These are phyloP conservation scores for Globisporangium paddicum DNA, from an alignment of 352 stramenopile species.

Conservation along the genomic window DNA sequence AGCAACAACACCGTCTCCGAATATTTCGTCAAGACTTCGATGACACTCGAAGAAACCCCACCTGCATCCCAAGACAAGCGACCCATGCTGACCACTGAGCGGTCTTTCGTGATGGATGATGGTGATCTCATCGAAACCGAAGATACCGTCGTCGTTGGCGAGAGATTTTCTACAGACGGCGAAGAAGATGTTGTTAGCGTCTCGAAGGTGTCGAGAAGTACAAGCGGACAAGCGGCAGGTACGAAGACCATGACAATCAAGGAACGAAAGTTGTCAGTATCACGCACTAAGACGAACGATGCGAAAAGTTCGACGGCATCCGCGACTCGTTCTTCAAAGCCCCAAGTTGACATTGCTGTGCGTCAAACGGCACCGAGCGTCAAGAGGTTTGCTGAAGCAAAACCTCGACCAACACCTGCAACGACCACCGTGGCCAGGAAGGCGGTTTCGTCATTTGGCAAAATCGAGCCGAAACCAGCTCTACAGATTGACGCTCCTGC, in stretches of 20 bases:
- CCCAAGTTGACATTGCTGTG: background rate
- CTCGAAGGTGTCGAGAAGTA: background rate
- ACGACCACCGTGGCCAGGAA: background rate
- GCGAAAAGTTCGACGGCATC: background rate
- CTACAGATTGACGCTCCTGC: background rate
- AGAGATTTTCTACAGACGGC: conserved; percentile 49
- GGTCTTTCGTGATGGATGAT: conserved; percentile 62
- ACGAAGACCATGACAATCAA: background rate
- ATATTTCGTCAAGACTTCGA: background rate
- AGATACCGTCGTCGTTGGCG: conserved; percentile 56
- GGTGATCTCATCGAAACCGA: conserved; percentile 53
- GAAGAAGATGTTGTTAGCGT: conserved; percentile 39
- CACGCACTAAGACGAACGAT: background rate
- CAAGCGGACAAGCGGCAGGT: background rate
- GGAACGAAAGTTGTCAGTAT: background rate
- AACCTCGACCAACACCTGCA: background rate
- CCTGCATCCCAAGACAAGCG: conserved; percentile 17
- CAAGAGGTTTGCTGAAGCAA: conserved; percentile 9
- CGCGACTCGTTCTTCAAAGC: background rate
- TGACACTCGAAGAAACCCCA: background rate
- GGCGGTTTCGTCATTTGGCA: background rate
- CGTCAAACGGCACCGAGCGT: conserved; percentile 10
- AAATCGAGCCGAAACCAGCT: background rate
- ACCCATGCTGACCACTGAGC: conserved; percentile 61
- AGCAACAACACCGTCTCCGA: background rate